Evolutionary conservation across 306 rosid genomes (phyloP).

Genomic region (Vicia faba): DNA sequence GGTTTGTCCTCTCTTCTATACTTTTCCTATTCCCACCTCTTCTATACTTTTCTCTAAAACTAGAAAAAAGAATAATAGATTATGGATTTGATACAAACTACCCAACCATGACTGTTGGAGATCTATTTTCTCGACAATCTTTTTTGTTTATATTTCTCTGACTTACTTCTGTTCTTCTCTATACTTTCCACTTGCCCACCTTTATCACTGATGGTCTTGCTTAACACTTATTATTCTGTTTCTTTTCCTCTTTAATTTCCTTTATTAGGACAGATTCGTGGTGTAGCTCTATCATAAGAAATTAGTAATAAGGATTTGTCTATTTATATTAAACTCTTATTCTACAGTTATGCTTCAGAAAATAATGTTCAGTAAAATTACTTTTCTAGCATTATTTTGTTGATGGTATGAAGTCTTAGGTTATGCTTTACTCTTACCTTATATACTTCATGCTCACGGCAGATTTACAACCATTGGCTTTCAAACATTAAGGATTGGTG

Average conservation of each 20-base stretch:
- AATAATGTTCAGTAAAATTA: slow-evolving; percentile 6
- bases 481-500: slow-evolving; percentile 98
- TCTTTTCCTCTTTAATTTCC: not conserved
- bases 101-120: not conserved
- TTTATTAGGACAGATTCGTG: not conserved
- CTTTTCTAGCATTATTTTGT: not conserved
- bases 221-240: not conserved
- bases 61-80: no score
- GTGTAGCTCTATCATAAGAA: not conserved
- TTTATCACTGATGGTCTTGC: not conserved
- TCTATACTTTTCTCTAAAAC: no score
- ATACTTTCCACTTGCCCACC: not conserved
- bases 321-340: slow-evolving; percentile 2
- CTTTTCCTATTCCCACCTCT: slow-evolving; percentile 1
- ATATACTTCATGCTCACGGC: slow-evolving; percentile 38
- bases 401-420: not conserved
- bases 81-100: slow-evolving; percentile 2
- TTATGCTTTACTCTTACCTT: not conserved
- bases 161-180: not conserved
- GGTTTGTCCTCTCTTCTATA: slow-evolving; percentile 46
- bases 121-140: not conserved
- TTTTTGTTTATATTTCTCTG: not conserved
- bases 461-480: slow-evolving; percentile 98
- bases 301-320: slow-evolving; percentile 3
- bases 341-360: not conserved